Evolutionary conservation across 495 filamentous ascomycete species (phyloP), one percentile per base, ranked within the genome.

Genomic region (Neohortaea acidophila): DNA sequence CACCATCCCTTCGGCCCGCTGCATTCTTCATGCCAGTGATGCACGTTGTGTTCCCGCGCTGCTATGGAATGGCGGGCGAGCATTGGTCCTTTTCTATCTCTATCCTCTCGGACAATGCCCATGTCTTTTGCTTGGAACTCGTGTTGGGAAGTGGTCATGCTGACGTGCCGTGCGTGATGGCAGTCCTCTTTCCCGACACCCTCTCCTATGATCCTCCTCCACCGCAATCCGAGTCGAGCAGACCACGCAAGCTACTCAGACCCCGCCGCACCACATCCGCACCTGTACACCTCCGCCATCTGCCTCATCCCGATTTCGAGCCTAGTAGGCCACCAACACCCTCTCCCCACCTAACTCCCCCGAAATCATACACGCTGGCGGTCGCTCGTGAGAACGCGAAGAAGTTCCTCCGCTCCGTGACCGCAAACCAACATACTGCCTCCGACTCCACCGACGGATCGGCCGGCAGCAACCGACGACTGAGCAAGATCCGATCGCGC

Each of bases 381-480:
- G 51, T 48, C 37, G 49, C 55, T 17, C 44, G 57, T 31, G 61
- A 63, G 19, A 60, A 57, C 59, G 61, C 60, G 3, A 59, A 58
- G 52, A 55, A 60, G 31, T 62, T 63, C 45, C 47, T 64, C 35
- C 53, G 57, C 28, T 54, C 58, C 15, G 51, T 64, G 34, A 59
- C 60, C 17, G 30, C 48, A 12, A 45, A 49, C 28, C 40, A 52
- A 12, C 23, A 14, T 12, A 39, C 41, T 17, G 21, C 31, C 23
- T 17, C 21, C 1, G 7, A 33, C 9, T 26, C 39, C 28, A 12
- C 9, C n/a, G 31, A 24, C 21, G 44, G 37, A 3, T 15, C 39
- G 2, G 19, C 44, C 21, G 41, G 37, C 7, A 47, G 47, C 2
- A 35, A 23, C 3, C 30, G 31, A 27, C 19, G 29, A 9, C 45